These are phyloP conservation scores for Amyloporia xantha DNA, from an alignment of 768 basidiomycete genomes.

Conservation along the genomic window DNA sequence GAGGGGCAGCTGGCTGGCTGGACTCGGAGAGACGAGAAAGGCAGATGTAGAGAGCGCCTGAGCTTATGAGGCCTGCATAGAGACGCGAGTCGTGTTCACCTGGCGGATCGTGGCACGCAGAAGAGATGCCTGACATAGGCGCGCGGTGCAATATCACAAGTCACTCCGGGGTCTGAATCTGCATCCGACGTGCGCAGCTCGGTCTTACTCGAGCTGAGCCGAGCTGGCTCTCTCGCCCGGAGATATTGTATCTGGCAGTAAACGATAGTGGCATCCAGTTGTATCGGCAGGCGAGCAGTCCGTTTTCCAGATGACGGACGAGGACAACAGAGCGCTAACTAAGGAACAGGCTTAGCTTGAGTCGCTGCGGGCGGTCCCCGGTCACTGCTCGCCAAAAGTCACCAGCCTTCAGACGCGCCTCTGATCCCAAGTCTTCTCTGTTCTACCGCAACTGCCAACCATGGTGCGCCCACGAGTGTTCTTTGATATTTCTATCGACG, in stretches of 20 bases:
- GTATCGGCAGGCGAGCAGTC: too few species aligned
- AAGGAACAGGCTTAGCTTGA: too few species aligned
- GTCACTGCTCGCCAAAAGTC: too few species aligned
- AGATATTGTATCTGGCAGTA: too few species aligned
- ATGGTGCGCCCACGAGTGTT: slow-evolving; percentile 62
- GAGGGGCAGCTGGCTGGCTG: too few species aligned
- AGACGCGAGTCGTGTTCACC: neutral
- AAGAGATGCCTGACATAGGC: neutral
- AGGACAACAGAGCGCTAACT: too few species aligned
- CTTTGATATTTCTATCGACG: slow-evolving; percentile 54
- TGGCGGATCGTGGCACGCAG: neutral
- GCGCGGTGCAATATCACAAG: neutral
- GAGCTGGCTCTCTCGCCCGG: too few species aligned
- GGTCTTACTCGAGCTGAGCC: too few species aligned
- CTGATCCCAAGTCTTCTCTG: neutral
- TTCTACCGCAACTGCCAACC: neutral
- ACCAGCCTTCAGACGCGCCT: neutral
- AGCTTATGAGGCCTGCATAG: neutral
- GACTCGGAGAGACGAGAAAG: neutral
- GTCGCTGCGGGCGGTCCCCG: too few species aligned
- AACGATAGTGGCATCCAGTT: too few species aligned
- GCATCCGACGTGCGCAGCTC: too few species aligned
- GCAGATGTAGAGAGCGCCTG: neutral
- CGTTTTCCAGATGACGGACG: too few species aligned
- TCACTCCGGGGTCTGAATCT: neutral